These are phyloP conservation scores for Blastocystis sp. DNA, from an alignment of 352 stramenopile species.

Conservation along the genomic window DNA sequence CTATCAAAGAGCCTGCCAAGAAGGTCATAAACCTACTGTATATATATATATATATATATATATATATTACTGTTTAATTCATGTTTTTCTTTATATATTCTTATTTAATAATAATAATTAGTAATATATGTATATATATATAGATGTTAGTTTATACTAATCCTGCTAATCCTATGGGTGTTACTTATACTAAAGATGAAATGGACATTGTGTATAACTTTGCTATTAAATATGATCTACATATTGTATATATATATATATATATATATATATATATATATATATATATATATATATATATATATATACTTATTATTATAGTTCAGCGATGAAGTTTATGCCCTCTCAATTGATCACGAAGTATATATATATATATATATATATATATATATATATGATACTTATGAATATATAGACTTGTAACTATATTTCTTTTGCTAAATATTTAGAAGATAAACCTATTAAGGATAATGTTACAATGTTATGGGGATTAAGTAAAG, in stretches of 20 bases:
- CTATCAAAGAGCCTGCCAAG: neutral
- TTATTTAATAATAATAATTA: too few species aligned
- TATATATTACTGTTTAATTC: too few species aligned
- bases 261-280: too few species aligned
- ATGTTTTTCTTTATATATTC: too few species aligned
- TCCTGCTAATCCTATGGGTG: conserved; percentile 27
- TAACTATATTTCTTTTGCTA: conserved; percentile 20
- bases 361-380: too few species aligned
- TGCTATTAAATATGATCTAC: conserved; percentile 13
- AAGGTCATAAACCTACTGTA: too few species aligned
- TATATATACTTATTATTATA: too few species aligned
- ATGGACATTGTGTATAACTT: conserved; percentile 21
- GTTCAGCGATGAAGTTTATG: conserved; percentile 32
- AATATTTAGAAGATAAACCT: conserved; percentile 13
- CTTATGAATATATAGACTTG: conserved; percentile 7
- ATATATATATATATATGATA: too few species aligned
- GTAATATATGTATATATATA: too few species aligned
- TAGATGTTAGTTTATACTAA: conserved; percentile 36
- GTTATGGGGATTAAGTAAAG: conserved; percentile 64
- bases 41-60: too few species aligned
- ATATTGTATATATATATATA: too few species aligned
- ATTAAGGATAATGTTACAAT: conserved; percentile 31
- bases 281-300: too few species aligned
- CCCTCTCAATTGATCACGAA: conserved; percentile 17
- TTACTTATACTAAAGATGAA: conserved; percentile 19